Evolutionary conservation across 2,329 filamentous ascomycete genomes (phyloP).

Genomic region (Clonostachys solani): DNA sequence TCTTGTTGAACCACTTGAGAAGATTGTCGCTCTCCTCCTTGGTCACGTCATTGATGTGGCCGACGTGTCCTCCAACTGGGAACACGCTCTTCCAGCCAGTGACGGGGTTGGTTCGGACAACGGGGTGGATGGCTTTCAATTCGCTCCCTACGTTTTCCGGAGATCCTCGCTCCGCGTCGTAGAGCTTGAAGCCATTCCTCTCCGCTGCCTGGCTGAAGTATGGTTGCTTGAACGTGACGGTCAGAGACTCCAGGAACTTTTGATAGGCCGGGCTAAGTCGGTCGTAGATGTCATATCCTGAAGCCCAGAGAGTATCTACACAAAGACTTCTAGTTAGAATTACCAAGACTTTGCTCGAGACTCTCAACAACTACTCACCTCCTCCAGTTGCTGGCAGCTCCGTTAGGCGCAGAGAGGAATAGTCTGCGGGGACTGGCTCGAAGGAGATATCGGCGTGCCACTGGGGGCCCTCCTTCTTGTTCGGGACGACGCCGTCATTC

Average conservation of each 20-base stretch:
- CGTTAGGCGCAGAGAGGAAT: constrained; percentile 47
- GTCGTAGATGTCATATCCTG: constrained; percentile 56
- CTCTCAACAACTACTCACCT: too few relatives aligned
- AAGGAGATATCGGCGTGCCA: constrained; percentile 52
- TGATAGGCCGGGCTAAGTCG: constrained; percentile 44
- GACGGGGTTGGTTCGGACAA: constrained; percentile 57
- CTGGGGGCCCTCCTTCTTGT: constrained; percentile 23
- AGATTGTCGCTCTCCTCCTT: constrained; percentile 34
- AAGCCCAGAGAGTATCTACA: constrained; percentile 56
- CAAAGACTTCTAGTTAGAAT: too few relatives aligned
- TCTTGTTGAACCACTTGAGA: constrained; percentile 31
- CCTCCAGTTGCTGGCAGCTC: constrained; percentile 44
- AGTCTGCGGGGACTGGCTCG: constrained; percentile 52
- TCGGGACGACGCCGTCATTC: constrained; percentile 11
- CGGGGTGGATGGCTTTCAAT: constrained; percentile 46
- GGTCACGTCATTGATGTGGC: constrained; percentile 36
- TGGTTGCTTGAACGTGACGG: constrained; percentile 34
- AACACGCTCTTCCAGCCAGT: constrained; percentile 54
- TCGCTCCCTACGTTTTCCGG: constrained; percentile 40
- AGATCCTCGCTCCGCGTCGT: constrained; percentile 24
- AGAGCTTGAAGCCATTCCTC: constrained; percentile 21
- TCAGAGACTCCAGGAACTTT: constrained; percentile 46
- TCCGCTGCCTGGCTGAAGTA: constrained; percentile 11
- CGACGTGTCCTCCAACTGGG: constrained; percentile 34
- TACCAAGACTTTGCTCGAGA: too few relatives aligned